Conservation (phyloP, 805 yeast species). For the Zygosaccharomyces siamensis region DNA sequence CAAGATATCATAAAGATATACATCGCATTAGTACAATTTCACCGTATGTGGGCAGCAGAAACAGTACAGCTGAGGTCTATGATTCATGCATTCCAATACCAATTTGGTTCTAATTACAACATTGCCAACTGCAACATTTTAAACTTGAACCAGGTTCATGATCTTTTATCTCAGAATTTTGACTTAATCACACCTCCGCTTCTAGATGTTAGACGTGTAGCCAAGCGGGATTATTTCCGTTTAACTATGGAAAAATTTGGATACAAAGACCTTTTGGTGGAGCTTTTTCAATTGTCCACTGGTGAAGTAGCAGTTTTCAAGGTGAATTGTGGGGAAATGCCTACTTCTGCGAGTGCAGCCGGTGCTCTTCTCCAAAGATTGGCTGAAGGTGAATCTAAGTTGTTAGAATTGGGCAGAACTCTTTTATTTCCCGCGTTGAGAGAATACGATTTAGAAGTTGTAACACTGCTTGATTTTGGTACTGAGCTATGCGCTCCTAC, state of each 20-base stretch:
- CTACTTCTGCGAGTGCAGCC: constrained; percentile 7
- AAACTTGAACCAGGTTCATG: constrained; percentile 24
- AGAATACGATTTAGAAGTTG: constrained; percentile 21
- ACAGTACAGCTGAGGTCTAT: constrained; percentile 13
- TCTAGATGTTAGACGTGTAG: constrained; percentile 16
- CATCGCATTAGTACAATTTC: constrained; percentile 6
- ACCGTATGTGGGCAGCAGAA: constrained; percentile 9
- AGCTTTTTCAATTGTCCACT: constrained; percentile 23
- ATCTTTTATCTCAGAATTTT: constrained; percentile 21
- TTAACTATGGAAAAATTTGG: constrained; percentile 18
- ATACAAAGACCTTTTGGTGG: constrained; percentile 20
- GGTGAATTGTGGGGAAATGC: constrained; percentile 20
- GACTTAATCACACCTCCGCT: constrained; percentile 18
- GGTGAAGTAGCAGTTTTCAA: constrained; percentile 29
- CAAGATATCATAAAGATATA: constrained; percentile 11
- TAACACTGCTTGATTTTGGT: constrained; percentile 8
- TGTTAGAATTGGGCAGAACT: constrained; percentile 24
- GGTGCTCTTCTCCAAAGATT: constrained; percentile 14
- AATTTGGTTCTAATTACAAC: constrained; percentile 16
- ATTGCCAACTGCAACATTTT: constrained; percentile 14
- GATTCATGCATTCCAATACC: constrained; percentile 16
- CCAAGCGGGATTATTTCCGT: constrained; percentile 22
- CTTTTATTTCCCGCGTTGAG: constrained; percentile 27
- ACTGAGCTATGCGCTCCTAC: constrained; percentile 20
- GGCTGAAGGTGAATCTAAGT: constrained; percentile 9